Percentiles rank a stretch among this genome's conserved stretches.
Evolutionary conservation across 108 stramenopile species (phyloP).

Genomic region (Craspedostauros australis): DNA sequence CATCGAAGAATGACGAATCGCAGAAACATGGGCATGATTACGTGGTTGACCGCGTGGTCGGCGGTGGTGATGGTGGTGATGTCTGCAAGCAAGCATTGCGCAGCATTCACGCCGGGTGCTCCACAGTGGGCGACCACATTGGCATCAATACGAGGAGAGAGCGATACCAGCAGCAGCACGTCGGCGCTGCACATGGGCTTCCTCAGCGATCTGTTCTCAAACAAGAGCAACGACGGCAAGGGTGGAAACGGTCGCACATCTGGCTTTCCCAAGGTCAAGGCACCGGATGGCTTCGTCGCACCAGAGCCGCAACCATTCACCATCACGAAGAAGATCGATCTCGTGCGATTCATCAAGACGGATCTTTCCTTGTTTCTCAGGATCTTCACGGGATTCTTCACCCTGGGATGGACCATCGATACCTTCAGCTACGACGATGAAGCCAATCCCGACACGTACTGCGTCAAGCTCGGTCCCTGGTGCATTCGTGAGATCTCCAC

Average conservation of each 20-base stretch:
- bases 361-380: slow-evolving; percentile 45
- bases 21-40: too few species aligned
- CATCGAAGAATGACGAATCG: too few species aligned
- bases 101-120: too few species aligned
- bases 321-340: slow-evolving; percentile 34
- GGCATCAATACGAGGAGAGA: too few species aligned
- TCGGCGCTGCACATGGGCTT: slow-evolving; percentile 21
- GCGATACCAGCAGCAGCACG: too few species aligned
- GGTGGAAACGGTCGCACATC: not conserved
- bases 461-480: slow-evolving; percentile 50
- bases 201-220: slow-evolving; percentile 12
- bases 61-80: too few species aligned
- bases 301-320: slow-evolving; percentile 62
- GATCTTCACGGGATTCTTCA: slow-evolving; percentile 61
- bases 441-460: slow-evolving; percentile 29
- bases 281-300: slow-evolving; percentile 41
- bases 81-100: too few species aligned
- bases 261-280: slow-evolving; percentile 40
- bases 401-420: slow-evolving; percentile 68
- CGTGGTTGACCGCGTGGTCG: too few species aligned
- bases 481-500: slow-evolving; percentile 61
- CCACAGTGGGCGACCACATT: too few species aligned
- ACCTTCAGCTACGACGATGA: slow-evolving; percentile 26
- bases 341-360: slow-evolving; percentile 24
- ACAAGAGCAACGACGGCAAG: not conserved